Conservation (phyloP, 495 filamentous ascomycete genomes). For the Evernia prunastri region DNA sequence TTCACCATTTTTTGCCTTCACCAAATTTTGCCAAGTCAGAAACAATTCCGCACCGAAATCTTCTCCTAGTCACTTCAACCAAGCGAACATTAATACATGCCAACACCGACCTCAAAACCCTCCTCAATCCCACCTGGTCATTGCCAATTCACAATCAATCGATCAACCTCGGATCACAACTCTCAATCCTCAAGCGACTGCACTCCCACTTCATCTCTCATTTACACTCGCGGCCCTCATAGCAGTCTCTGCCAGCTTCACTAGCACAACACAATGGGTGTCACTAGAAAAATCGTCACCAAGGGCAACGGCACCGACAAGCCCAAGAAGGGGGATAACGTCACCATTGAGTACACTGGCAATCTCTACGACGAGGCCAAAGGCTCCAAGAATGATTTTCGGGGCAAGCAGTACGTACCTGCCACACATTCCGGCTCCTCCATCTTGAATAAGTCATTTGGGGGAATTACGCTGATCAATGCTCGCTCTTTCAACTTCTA, state of each 20-base stretch:
- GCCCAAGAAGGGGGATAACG: conserved; percentile 56
- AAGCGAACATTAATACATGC: neutral
- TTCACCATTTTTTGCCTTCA: neutral
- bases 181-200: neutral
- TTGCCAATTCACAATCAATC: neutral
- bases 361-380: conserved; percentile 61
- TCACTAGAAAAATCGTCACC: conserved; percentile 39
- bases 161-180: neutral
- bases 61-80: conserved; percentile 1
- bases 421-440: neutral
- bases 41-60: conserved; percentile 1
- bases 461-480: conserved; percentile 7
- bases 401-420: conserved; percentile 45
- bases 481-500: conserved; percentile 34
- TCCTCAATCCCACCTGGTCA: neutral
- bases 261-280: conserved; percentile 49
- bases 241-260: conserved; percentile 5
- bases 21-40: neutral
- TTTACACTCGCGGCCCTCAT: neutral
- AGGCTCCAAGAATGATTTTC: conserved; percentile 36
- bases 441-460: neutral
- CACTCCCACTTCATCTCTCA: conserved; percentile 4
- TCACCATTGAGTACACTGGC: conserved; percentile 79
- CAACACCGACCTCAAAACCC: neutral
- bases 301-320: conserved; percentile 48